Conservation (phyloP, 805 yeast genomes). For the Wickerhamiella slavikovae region DNA sequence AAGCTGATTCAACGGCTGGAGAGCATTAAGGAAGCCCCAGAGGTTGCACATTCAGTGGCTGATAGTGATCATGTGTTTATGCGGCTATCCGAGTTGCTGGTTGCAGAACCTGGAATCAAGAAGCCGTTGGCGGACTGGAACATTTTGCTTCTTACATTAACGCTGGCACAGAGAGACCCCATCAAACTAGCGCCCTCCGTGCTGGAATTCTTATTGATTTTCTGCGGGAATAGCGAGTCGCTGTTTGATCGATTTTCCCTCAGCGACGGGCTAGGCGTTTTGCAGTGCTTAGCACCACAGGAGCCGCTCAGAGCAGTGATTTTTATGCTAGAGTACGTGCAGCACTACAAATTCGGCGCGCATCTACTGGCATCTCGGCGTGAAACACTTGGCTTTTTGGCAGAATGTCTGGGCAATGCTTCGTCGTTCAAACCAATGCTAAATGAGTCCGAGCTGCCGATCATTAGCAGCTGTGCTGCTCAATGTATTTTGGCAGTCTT, state of each 20-base stretch:
- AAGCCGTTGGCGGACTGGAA: conserved; percentile 3
- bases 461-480: background rate
- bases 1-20: no score
- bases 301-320: conserved; percentile 1
- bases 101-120: conserved; percentile 8
- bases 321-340: background rate
- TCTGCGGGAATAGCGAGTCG: conserved; percentile 5
- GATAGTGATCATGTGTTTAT: conserved; percentile 4
- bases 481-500: conserved; percentile 7
- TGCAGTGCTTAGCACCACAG: background rate
- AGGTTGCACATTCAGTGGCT: conserved; percentile 2
- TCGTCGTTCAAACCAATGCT: background rate
- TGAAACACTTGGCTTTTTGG: background rate
- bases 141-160: background rate
- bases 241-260: conserved; percentile 9
- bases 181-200: conserved; percentile 3
- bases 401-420: background rate
- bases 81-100: conserved; percentile 9
- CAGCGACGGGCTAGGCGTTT: conserved; percentile 9
- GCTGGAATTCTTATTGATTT: conserved; percentile 6
- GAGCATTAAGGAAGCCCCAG: background rate
- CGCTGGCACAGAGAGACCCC: background rate
- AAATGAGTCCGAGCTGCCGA: background rate
- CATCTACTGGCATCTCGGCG: conserved; percentile 1
- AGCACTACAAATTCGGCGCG: conserved; percentile 1